Conservation (phyloP, 2,329 filamentous ascomycete genomes). For the Leptodontidium sp. region DNA sequence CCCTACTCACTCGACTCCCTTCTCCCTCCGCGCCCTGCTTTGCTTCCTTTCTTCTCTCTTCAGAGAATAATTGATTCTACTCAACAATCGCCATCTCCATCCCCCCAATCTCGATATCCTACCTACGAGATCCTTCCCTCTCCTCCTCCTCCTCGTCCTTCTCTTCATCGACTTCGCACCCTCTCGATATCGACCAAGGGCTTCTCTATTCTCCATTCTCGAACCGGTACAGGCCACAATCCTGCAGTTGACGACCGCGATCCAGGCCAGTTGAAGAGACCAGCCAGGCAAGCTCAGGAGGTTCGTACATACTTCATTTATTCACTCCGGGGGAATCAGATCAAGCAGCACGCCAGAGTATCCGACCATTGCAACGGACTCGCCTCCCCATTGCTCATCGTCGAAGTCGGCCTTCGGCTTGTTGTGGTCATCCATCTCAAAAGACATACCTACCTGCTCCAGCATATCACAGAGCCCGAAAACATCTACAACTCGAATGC, state of each 20-base stretch:
- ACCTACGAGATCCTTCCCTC: constrained; percentile 1
- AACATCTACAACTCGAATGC: not conserved
- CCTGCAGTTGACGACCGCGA: constrained; percentile 16
- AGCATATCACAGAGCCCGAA: not conserved
- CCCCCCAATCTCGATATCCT: constrained; percentile 16
- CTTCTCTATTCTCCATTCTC: constrained; percentile 26
- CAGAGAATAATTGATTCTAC: constrained; percentile 6
- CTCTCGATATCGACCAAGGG: constrained; percentile 26
- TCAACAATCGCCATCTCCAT: constrained; percentile 1
- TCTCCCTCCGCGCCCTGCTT: not conserved
- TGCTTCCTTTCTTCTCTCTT: constrained; percentile 1
- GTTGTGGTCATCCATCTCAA: not conserved
- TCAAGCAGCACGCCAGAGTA: not conserved
- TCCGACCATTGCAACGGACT: not conserved
- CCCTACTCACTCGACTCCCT: not conserved
- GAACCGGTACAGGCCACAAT: constrained; percentile 17
- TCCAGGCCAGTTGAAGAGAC: constrained; percentile 17
- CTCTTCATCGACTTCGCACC: constrained; percentile 24
- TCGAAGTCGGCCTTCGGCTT: not conserved
- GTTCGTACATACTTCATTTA: constrained; percentile 31
- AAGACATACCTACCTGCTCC: not conserved
- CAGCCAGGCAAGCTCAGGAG: constrained; percentile 23
- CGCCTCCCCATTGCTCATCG: not conserved
- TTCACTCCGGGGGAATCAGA: not conserved
- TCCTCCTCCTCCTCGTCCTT: constrained; percentile 14